These are phyloP conservation scores for Saturnispora quitensis DNA, from an alignment of 805 yeast species.

Conservation along the genomic window DNA sequence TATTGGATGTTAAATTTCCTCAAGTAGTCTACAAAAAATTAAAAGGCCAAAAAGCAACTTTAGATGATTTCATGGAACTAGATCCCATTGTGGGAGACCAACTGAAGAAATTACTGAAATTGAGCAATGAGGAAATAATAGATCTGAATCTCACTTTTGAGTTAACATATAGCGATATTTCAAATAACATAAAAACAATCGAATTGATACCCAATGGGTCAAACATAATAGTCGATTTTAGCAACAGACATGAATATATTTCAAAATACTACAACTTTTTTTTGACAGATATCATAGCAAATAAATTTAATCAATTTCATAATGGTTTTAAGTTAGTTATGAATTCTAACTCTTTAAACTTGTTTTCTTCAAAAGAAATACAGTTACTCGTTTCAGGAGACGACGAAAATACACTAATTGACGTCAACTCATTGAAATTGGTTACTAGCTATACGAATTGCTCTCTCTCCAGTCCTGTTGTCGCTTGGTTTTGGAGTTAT, in stretches of 20 bases:
- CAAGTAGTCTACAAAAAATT: slow-evolving; percentile 67
- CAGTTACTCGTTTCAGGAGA: slow-evolving; percentile 73
- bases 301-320: slow-evolving; percentile 49
- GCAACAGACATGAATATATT: slow-evolving; percentile 54
- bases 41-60: slow-evolving; percentile 41
- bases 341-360: slow-evolving; percentile 69
- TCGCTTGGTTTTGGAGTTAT: slow-evolving; percentile 86
- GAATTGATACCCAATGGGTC: slow-evolving; percentile 57
- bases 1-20: slow-evolving; percentile 74
- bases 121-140: slow-evolving; percentile 31
- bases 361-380: slow-evolving; percentile 76
- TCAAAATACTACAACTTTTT: slow-evolving; percentile 53
- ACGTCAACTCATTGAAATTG: slow-evolving; percentile 54
- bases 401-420: slow-evolving; percentile 43
- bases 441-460: slow-evolving; percentile 73
- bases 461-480: slow-evolving; percentile 29
- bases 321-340: slow-evolving; percentile 69
- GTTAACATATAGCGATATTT: slow-evolving; percentile 43
- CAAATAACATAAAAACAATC: slow-evolving; percentile 34
- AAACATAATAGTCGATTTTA: slow-evolving; percentile 41
- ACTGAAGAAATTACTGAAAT: slow-evolving; percentile 37
- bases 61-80: slow-evolving; percentile 59
- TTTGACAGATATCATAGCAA: slow-evolving; percentile 43
- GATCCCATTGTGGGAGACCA: slow-evolving; percentile 59
- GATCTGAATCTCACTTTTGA: slow-evolving; percentile 53